Conservation (phyloP, 768 basidiomycete genomes). For the Mycena maculata region DNA sequence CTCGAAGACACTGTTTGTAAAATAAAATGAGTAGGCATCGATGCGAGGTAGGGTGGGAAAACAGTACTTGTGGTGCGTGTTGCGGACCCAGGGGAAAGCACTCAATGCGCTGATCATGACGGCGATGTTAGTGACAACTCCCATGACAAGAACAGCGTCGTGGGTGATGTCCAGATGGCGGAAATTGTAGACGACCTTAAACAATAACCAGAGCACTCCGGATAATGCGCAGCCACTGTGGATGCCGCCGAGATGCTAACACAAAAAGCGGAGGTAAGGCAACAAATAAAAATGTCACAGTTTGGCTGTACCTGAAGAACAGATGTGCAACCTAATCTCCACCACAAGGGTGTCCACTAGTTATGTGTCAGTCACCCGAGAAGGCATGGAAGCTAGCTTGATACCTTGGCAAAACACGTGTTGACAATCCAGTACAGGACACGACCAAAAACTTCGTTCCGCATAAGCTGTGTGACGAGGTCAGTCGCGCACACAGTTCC, state of each 20-base stretch:
- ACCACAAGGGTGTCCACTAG: constrained; percentile 81
- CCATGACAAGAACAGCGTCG: constrained; percentile 69
- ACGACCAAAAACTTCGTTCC: constrained; percentile 83
- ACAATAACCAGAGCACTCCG: constrained; percentile 76
- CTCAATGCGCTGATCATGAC: constrained; percentile 70
- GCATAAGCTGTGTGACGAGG: constrained; percentile 51
- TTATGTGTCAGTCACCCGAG: constrained; percentile 22
- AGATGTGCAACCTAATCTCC: constrained; percentile 78
- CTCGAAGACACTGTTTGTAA: constrained; percentile 73
- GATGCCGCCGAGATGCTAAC: constrained; percentile 81
- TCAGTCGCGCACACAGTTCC: background rate
- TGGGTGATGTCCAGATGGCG: constrained; percentile 60
- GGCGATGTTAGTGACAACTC: constrained; percentile 66
- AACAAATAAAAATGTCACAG: background rate
- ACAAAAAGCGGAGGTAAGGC: constrained; percentile 29
- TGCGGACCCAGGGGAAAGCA: constrained; percentile 84
- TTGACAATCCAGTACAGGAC: constrained; percentile 74
- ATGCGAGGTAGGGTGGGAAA: background rate
- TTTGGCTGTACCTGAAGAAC: constrained; percentile 64
- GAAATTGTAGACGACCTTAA: constrained; percentile 70
- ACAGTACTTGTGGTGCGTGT: constrained; percentile 82
- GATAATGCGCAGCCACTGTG: constrained; percentile 82
- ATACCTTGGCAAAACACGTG: constrained; percentile 76
- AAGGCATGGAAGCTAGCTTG: constrained; percentile 3
- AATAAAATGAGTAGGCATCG: constrained; percentile 2